Conservation (phyloP, 169 alveolate species). For the Ichthyophthirius multifiliis region DNA sequence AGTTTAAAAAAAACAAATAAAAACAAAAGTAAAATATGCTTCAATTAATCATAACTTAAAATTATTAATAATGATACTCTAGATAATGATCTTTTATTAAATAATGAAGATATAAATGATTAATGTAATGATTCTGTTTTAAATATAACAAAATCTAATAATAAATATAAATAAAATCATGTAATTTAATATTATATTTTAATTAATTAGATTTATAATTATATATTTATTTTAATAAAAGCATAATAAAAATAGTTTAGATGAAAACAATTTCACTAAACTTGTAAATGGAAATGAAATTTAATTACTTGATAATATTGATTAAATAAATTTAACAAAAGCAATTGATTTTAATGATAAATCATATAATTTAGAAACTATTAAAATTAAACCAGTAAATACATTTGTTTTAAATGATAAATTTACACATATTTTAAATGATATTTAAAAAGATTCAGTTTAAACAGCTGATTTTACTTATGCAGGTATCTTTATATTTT, state of each 20-base stretch:
- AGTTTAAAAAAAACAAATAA: background rate
- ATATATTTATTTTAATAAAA: too few relatives aligned
- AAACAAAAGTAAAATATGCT: background rate
- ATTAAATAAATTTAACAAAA: background rate
- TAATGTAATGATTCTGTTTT: conserved; percentile 3
- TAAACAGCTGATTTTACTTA: background rate
- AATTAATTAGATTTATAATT: background rate
- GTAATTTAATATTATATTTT: background rate
- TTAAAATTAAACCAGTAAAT: background rate
- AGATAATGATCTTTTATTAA: background rate
- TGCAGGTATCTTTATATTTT: background rate
- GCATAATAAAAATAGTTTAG: background rate
- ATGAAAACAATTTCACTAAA: background rate
- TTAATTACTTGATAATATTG: background rate
- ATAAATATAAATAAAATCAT: background rate
- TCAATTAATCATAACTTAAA: background rate
- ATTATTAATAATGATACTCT: background rate
- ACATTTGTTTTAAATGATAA: background rate
- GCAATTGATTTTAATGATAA: background rate
- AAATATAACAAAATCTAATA: background rate
- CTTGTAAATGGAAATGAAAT: background rate
- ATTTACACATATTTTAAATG: background rate
- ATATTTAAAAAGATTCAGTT: background rate
- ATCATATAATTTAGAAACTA: background rate
- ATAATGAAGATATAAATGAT: background rate